These are phyloP conservation scores for Chalciporus pseudorubinellus DNA, from an alignment of 768 basidiomycete genomes.

Conservation along the genomic window DNA sequence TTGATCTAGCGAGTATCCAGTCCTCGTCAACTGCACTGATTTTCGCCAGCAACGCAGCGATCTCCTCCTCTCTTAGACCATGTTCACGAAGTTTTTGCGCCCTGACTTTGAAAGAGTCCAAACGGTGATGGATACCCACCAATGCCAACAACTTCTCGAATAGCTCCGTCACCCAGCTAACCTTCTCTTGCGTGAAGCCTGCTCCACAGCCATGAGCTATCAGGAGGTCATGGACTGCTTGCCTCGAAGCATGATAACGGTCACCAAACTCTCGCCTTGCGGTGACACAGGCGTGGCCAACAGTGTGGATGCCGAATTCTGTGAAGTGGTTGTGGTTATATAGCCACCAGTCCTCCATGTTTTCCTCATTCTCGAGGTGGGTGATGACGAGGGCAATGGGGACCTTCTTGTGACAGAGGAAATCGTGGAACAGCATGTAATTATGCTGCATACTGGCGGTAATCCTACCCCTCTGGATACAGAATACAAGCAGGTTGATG, in stretches of 20 bases:
- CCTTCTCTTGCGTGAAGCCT: constrained; percentile 22
- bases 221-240: constrained; percentile 22
- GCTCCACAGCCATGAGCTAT: constrained; percentile 14
- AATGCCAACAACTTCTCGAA: constrained; percentile 24
- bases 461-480: constrained; percentile 34
- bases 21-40: constrained; percentile 24
- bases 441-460: constrained; percentile 27
- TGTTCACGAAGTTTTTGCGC: constrained; percentile 27
- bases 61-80: constrained; percentile 24
- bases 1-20: constrained; percentile 6
- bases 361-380: constrained; percentile 34
- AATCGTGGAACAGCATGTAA: constrained; percentile 34
- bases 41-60: constrained; percentile 16
- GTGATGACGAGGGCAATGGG: constrained; percentile 33
- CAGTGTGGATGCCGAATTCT: constrained; percentile 18
- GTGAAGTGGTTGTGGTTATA: constrained; percentile 24
- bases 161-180: constrained; percentile 24
- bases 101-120: constrained; percentile 21
- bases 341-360: constrained; percentile 38
- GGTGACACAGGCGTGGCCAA: constrained; percentile 36
- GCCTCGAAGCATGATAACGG: constrained; percentile 23
- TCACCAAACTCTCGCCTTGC: constrained; percentile 29
- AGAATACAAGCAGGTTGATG: constrained; percentile 40
- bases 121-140: constrained; percentile 20
- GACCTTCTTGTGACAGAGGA: constrained; percentile 33